Evolutionary conservation across 192 early-diverging fungal species (phyloP), one percentile per base, ranked within the genome.

Genomic region (Entophlyctis helioformis): DNA sequence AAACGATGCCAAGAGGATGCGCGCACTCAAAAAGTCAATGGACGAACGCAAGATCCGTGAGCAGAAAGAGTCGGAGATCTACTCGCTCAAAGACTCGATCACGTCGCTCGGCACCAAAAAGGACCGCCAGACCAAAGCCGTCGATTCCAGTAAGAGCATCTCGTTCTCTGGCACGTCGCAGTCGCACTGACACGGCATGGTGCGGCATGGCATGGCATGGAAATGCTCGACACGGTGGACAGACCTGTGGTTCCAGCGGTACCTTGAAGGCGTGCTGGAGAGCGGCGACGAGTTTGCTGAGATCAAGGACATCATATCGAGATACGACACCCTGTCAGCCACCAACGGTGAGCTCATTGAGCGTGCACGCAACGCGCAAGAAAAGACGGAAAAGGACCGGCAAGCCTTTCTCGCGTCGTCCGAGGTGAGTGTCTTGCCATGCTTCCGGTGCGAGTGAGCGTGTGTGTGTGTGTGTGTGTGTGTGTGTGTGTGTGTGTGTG

Each of bases 1-100:
- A 62, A 79, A 79, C 52, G 76, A 78, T 50, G 76, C 76, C n/a
- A 79, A 79, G 46, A 48, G 74, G 16, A 58, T 60, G n/a, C 54
- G 76, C n/a, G 76, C 76, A 5, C 39, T 69, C 11, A 78, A 78
- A 42, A 79, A 79, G 49, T 61, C 67, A 19, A 43, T 67, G 8
- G 76, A 79, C 31, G 76, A 79, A 44, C 50, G 71, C 15, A 78
- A 72, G 47, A 48, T 59, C 16, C 42, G 63, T 15, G 76, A 79
- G 27, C 64, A 59, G 26, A 79, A 79, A 43, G 71, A 79, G 45
- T 19, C 31, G 11, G 67, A 74, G 36, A 74, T 79, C n/a, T 24
- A 24, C 4, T 48, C 50, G 12, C 52, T 78, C 1, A 62, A 64
- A 36, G 62, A 65, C 9, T 39, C 40, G 38, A 46, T 50, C 18